phyloP scores from a whole-genome alignment of 805 yeast species.

The Saccharomycopsis lassenensis region DNA sequence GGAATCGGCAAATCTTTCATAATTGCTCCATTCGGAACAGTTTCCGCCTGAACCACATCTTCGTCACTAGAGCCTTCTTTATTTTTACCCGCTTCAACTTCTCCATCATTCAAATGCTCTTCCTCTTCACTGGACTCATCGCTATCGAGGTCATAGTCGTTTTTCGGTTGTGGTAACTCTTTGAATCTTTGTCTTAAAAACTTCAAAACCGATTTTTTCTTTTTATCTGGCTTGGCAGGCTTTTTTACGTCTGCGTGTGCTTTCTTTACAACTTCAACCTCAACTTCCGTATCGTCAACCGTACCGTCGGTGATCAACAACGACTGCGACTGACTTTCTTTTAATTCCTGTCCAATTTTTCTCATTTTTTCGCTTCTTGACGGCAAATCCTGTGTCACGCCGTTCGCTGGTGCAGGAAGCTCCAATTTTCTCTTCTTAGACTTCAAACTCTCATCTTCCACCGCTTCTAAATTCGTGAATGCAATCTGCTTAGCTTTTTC shows the following conservation, averaged over 20 bases:
- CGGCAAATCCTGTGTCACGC: no score
- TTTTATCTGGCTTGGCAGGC: conserved; percentile 1
- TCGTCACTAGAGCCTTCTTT: conserved; percentile 15
- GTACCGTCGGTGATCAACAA: conserved; percentile 20
- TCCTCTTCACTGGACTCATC: conserved; percentile 25
- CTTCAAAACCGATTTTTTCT: conserved; percentile 21
- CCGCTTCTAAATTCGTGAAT: conserved; percentile 23
- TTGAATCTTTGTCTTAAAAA: conserved; percentile 21
- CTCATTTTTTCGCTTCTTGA: no score
- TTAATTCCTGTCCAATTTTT: not conserved
- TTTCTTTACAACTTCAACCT: not conserved
- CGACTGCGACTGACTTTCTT: conserved; percentile 21
- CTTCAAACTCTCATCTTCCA: conserved; percentile 15
- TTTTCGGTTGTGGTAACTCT: conserved; percentile 31
- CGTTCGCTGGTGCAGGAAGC: conserved; percentile 28
- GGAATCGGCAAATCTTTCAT: conserved; percentile 37
- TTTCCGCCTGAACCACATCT: conserved; percentile 18
- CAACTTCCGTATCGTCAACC: conserved; percentile 10
- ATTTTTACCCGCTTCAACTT: not conserved
- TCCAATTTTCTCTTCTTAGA: conserved; percentile 29
- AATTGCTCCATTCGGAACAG: conserved; percentile 24
- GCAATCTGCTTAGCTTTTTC: conserved; percentile 29
- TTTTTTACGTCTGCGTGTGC: conserved; percentile 2
- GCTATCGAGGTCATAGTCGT: conserved; percentile 34
- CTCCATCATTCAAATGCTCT: conserved; percentile 1